These are phyloP conservation scores for Phanerodontia chrysosporium DNA, from an alignment of 768 basidiomycete species.

Conservation along the genomic window DNA sequence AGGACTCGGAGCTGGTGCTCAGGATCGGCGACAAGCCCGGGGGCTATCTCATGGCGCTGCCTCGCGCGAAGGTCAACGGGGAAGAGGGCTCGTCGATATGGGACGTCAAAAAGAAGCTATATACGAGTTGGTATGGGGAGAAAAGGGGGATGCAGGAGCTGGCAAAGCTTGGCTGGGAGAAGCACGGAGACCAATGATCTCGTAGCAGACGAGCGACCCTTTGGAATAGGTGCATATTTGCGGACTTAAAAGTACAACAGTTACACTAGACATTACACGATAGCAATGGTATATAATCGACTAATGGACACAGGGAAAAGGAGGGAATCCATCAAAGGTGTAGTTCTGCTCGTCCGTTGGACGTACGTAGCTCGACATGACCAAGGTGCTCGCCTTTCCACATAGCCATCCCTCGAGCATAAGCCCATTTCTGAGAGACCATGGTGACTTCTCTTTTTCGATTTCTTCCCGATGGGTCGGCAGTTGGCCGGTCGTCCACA, in stretches of 20 bases:
- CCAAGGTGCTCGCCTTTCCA: slow-evolving; percentile 13
- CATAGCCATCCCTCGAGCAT: slow-evolving; percentile 5
- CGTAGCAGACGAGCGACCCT: background rate
- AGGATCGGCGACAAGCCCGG: slow-evolving; percentile 13
- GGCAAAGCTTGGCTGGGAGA: slow-evolving; percentile 4
- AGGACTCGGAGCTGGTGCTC: slow-evolving; percentile 17
- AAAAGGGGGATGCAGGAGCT: slow-evolving; percentile 14
- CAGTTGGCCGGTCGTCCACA: background rate
- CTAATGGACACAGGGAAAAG: background rate
- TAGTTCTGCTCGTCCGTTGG: slow-evolving; percentile 8
- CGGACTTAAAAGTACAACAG: slow-evolving; percentile 4
- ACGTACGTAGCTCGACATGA: slow-evolving; percentile 6
- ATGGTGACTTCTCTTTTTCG: slow-evolving; percentile 7
- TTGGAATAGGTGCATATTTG: background rate
- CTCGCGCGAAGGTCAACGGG: slow-evolving; percentile 17
- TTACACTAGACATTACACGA: slow-evolving; percentile 1
- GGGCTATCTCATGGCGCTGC: slow-evolving; percentile 14
- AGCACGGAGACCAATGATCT: background rate
- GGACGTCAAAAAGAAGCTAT: slow-evolving; percentile 17
- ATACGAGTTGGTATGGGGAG: slow-evolving; percentile 20
- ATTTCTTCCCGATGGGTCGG: slow-evolving; percentile 19
- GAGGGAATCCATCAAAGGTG: background rate
- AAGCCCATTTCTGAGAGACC: background rate
- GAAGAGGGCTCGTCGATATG: slow-evolving; percentile 12
- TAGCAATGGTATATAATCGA: background rate